A percentile compares a stretch with the other conserved stretches of the same genome.
These are phyloP conservation scores for Calocybe gangraenosa DNA, from an alignment of 768 basidiomycete genomes.

Conservation along the genomic window DNA sequence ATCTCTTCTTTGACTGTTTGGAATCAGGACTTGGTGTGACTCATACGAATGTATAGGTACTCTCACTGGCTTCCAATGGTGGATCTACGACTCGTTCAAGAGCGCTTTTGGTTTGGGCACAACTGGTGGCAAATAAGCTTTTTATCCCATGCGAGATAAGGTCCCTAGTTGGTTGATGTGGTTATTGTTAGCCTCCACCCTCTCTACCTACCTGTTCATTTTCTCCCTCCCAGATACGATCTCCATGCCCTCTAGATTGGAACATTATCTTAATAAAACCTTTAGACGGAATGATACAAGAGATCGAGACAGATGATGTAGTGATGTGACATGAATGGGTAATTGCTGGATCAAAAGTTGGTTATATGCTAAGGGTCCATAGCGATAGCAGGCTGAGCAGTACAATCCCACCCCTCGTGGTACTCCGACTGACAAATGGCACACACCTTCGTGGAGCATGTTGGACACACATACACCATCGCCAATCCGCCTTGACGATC, in stretches of 20 bases:
- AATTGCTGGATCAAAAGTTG: too few species aligned
- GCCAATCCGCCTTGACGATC: slow-evolving; percentile 3
- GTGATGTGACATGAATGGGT: too few species aligned
- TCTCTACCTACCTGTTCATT: background rate
- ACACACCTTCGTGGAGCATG: slow-evolving; percentile 34
- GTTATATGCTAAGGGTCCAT: too few species aligned
- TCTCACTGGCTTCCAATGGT: slow-evolving; percentile 83
- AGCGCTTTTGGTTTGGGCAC: slow-evolving; percentile 79
- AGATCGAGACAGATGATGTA: too few species aligned
- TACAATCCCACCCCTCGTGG: slow-evolving; percentile 39
- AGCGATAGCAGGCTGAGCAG: too few species aligned
- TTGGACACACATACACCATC: slow-evolving; percentile 22
- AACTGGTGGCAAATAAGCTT: slow-evolving; percentile 77
- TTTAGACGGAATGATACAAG: too few species aligned
- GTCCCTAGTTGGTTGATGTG: background rate
- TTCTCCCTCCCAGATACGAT: background rate
- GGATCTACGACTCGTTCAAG: slow-evolving; percentile 92
- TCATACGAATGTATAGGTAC: slow-evolving; percentile 25
- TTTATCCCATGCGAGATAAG: background rate
- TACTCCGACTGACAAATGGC: slow-evolving; percentile 31
- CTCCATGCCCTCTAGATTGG: background rate
- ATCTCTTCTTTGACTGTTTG: slow-evolving; percentile 18
- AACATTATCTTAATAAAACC: background rate
- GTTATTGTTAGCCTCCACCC: background rate
- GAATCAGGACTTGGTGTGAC: background rate